Conservation (phyloP, 148 eudicot species). For the Rhododendron henanense region DNA sequence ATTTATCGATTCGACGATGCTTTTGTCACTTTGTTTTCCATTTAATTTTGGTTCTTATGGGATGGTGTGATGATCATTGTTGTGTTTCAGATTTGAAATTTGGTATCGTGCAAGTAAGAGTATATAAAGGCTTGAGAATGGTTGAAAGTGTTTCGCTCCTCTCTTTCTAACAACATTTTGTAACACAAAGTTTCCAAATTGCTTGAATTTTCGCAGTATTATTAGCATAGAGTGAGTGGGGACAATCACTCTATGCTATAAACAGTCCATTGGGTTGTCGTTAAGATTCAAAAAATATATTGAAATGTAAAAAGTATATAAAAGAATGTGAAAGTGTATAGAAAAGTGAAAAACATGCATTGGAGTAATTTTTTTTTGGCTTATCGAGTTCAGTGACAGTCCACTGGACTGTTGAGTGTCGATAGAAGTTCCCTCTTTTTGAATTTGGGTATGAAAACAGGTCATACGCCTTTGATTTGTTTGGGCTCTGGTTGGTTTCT, state of each 20-base stretch:
- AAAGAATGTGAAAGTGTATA: too few species aligned
- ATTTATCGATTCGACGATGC: not conserved
- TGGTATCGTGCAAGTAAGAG: not conserved
- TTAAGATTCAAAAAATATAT: too few species aligned
- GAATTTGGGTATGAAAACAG: too few species aligned
- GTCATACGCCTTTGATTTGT: not conserved
- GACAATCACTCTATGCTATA: not conserved
- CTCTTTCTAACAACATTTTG: not conserved
- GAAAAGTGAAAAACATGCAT: too few species aligned
- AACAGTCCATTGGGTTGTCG: too few species aligned
- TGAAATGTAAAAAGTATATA: too few species aligned
- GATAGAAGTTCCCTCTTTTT: too few species aligned
- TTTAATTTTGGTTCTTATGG: not conserved
- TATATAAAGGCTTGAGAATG: not conserved
- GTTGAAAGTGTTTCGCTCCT: not conserved
- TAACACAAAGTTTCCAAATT: not conserved
- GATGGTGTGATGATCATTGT: not conserved
- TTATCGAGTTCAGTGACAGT: too few species aligned
- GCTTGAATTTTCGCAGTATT: not conserved
- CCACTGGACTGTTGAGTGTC: too few species aligned
- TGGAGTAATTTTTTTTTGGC: too few species aligned
- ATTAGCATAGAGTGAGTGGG: not conserved
- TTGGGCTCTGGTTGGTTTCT: too few species aligned
- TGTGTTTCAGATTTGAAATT: not conserved
- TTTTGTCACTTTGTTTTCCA: not conserved